A percentile compares a stretch with the other conserved stretches of the same genome.
phyloP scores from a whole-genome alignment of 140 eudicot genomes.

The Ambrosia hybrid region DNA sequence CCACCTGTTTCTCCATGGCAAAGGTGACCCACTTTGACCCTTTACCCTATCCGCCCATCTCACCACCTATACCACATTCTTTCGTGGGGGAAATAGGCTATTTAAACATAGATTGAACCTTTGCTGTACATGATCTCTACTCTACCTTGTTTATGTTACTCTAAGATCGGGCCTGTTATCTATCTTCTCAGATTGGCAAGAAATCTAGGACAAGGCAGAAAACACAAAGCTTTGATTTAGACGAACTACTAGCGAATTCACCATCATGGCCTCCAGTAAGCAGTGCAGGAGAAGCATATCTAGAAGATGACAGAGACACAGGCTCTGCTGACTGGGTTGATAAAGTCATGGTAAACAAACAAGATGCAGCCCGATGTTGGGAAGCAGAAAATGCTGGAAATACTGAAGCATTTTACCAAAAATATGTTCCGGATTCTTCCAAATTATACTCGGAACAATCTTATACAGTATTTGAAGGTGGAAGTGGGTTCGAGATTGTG shows the following conservation, averaged over 20 bases:
- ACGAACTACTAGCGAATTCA: constrained; percentile 76
- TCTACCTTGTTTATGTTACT: constrained; percentile 13
- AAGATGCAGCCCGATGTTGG: constrained; percentile 69
- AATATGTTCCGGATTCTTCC: constrained; percentile 55
- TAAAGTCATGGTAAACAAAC: constrained; percentile 96
- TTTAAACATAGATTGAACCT: not conserved
- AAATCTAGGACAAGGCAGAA: constrained; percentile 59
- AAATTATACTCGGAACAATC: constrained; percentile 58
- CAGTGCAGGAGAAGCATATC: constrained; percentile 51
- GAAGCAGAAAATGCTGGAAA: constrained; percentile 52
- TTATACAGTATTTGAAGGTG: constrained; percentile 36
- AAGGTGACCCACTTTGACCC: too few species aligned
- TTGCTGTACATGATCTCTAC: constrained; percentile 18
- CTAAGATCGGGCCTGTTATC: not conserved
- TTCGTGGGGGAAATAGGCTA: too few species aligned
- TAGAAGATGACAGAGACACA: constrained; percentile 71
- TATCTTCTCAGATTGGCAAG: constrained; percentile 43
- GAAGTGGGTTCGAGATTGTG: constrained; percentile 54
- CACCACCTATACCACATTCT: too few species aligned
- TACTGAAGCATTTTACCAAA: constrained; percentile 60
- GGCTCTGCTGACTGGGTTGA: constrained; percentile 91
- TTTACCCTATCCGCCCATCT: too few species aligned
- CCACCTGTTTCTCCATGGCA: too few species aligned
- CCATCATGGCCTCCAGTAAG: constrained; percentile 89
- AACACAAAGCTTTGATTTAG: constrained; percentile 78